Percentiles rank a stretch among this genome's conserved stretches.
Evolutionary conservation across 1,284 basidiomycete species (phyloP).

Genomic region (Coriolopsis trogii): DNA sequence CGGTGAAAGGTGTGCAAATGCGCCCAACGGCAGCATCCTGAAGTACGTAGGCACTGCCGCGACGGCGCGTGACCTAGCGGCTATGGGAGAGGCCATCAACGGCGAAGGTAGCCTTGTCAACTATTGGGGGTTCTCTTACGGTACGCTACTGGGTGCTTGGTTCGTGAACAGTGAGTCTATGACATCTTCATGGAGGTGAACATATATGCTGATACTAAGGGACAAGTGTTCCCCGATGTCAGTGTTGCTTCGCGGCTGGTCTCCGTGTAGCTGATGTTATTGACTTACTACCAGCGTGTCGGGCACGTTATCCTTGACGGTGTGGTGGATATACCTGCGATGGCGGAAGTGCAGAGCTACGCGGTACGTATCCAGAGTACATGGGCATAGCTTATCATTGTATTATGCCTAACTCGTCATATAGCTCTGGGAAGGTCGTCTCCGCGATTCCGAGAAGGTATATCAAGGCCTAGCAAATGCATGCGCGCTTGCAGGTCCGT

Average conservation of each 20-base stretch:
- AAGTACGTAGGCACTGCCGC: conserved; percentile 21
- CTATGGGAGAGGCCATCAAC: conserved; percentile 19
- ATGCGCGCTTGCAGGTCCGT: conserved; percentile 19
- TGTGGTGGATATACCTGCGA: background rate
- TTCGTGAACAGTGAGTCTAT: conserved; percentile 18
- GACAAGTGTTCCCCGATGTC: background rate
- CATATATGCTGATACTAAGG: background rate
- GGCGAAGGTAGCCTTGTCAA: conserved; percentile 14
- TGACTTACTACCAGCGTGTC: too few species aligned
- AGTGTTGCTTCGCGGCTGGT: too few species aligned
- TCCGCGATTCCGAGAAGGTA: conserved; percentile 8
- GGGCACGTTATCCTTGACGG: conserved; percentile 13
- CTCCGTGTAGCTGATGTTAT: too few species aligned
- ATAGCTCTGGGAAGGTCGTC: conserved; percentile 4
- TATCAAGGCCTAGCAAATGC: conserved; percentile 14
- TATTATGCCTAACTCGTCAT: background rate
- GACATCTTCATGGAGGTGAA: background rate
- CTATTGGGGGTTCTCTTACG: conserved; percentile 17
- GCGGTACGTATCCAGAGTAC: background rate
- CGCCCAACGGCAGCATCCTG: background rate
- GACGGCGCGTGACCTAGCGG: conserved; percentile 16
- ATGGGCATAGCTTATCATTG: background rate
- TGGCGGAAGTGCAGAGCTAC: background rate
- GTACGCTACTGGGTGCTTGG: conserved; percentile 15
- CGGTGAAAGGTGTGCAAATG: conserved; percentile 1